Evolutionary conservation across 768 basidiomycete genomes (phyloP).

Genomic region (Tulasnella sp.): DNA sequence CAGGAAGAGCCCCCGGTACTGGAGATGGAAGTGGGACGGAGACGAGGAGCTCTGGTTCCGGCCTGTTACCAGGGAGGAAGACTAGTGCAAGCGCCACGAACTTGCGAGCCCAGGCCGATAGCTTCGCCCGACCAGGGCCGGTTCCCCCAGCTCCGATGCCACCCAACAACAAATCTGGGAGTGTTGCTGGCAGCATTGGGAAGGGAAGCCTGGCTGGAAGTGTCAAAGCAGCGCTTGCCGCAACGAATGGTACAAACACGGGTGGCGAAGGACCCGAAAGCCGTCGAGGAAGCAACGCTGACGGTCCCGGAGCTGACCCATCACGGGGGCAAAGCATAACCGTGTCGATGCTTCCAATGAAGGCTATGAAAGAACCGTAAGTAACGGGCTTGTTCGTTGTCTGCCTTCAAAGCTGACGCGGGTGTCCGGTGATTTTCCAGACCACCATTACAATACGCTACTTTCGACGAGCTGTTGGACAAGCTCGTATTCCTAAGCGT

Average conservation of each 20-base stretch:
- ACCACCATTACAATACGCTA: slow-evolving; percentile 66
- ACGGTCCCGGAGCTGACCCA: background rate
- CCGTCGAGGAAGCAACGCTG: background rate
- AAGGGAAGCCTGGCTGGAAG: background rate
- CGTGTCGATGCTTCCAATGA: slow-evolving; percentile 10
- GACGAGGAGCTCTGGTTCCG: background rate
- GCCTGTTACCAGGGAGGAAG: background rate
- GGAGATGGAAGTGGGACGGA: slow-evolving; percentile 14
- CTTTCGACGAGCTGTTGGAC: slow-evolving; percentile 73
- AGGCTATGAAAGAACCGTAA: slow-evolving; percentile 23
- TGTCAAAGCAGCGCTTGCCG: background rate
- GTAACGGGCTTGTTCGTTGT: background rate
- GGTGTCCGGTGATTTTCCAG: slow-evolving; percentile 34
- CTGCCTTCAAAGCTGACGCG: background rate
- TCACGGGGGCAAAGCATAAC: background rate
- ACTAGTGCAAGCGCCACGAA: slow-evolving; percentile 5
- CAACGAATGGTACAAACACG: background rate
- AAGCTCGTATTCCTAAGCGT: slow-evolving; percentile 78
- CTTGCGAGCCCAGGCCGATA: slow-evolving; percentile 4
- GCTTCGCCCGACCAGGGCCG: background rate
- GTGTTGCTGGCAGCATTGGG: background rate
- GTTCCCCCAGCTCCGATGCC: background rate
- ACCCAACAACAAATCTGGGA: background rate
- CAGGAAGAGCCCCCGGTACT: background rate
- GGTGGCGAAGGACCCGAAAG: background rate